phyloP scores from a whole-genome alignment of 257 asterid genomes.

The Solanum chmielewskii region DNA sequence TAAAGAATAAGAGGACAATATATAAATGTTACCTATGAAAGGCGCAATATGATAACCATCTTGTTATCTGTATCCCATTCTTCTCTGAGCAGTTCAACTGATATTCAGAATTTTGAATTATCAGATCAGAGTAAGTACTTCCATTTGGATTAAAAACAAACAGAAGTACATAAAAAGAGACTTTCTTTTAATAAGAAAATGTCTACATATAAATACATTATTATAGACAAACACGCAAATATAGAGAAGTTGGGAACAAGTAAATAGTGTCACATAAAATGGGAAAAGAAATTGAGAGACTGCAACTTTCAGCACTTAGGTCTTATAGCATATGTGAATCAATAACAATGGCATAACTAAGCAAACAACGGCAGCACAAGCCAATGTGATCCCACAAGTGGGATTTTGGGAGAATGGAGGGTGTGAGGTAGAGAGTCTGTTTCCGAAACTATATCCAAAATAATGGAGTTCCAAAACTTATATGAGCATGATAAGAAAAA shows the following conservation, averaged over 20 bases:
- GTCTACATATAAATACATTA: neutral
- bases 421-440: neutral
- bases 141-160: neutral
- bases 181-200: neutral
- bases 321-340: neutral
- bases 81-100: conserved; percentile 81
- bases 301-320: neutral
- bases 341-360: neutral
- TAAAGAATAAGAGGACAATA: conserved; percentile 1
- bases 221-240: neutral
- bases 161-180: neutral
- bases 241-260: neutral
- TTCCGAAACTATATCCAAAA: neutral
- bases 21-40: conserved; percentile 53
- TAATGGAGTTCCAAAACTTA: neutral
- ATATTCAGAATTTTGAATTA: conserved; percentile 7
- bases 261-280: neutral
- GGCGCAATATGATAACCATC: conserved; percentile 81
- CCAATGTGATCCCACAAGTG: neutral
- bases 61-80: conserved; percentile 62
- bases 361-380: neutral
- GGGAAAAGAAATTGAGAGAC: neutral
- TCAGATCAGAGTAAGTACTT: neutral
- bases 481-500: neutral
- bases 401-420: neutral